Evolutionary conservation across 805 yeast genomes (phyloP).

Genomic region (Candida sanyiensis): DNA sequence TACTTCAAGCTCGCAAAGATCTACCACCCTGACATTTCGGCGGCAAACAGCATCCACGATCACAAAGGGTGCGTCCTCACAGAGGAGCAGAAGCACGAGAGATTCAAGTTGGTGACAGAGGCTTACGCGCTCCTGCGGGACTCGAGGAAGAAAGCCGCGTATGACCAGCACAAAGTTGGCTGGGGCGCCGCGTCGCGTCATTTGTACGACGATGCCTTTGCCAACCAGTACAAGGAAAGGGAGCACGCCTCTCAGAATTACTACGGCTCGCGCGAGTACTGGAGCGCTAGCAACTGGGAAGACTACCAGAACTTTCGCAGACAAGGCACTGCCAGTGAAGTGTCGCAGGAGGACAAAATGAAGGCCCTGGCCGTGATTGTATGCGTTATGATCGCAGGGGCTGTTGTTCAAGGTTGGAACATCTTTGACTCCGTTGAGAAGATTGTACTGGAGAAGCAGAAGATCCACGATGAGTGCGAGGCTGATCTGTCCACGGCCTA

Average conservation of each 20-base stretch:
- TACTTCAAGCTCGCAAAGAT: conserved; percentile 61
- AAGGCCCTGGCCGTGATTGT: conserved; percentile 40
- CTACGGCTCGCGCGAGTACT: conserved; percentile 34
- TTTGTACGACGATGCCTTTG: conserved; percentile 8
- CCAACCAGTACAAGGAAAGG: conserved; percentile 5
- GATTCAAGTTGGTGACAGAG: conserved; percentile 46
- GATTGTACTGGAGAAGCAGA: conserved; percentile 26
- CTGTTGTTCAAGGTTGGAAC: conserved; percentile 37
- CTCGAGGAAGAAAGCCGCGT: conserved; percentile 36
- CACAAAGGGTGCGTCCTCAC: conserved; percentile 30
- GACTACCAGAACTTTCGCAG: conserved; percentile 41
- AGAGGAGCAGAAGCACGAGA: conserved; percentile 27
- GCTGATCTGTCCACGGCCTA: conserved; percentile 37
- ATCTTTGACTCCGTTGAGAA: conserved; percentile 35
- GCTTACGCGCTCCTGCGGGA: conserved; percentile 56
- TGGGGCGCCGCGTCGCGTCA: conserved; percentile 31
- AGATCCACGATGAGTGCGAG: conserved; percentile 37
- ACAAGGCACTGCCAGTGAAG: conserved; percentile 15
- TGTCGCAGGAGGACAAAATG: conserved; percentile 32
- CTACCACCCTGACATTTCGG: conserved; percentile 73
- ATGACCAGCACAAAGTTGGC: conserved; percentile 42
- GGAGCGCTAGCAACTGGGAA: conserved; percentile 64
- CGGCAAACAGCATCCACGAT: conserved; percentile 23
- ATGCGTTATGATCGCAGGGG: conserved; percentile 32
- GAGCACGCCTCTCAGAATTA: conserved; percentile 14